Conservation (phyloP, 1,284 basidiomycete species). For the Termitomyces sp. region DNA sequence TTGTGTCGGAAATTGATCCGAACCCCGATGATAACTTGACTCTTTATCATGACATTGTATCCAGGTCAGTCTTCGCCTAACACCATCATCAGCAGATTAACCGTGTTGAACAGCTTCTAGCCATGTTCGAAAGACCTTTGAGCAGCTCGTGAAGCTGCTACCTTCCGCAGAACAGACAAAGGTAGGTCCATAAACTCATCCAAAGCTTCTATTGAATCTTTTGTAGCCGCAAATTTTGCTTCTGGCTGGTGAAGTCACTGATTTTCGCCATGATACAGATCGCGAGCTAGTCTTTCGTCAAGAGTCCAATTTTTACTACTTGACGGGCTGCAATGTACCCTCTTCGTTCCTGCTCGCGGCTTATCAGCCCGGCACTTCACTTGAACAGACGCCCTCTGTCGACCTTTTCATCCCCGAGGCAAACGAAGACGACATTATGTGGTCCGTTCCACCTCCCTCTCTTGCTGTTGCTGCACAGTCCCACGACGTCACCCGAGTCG, state of each 20-base stretch:
- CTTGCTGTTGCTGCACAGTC: constrained; percentile 47
- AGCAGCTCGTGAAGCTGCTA: constrained; percentile 41
- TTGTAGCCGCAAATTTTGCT: constrained; percentile 57
- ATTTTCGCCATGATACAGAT: constrained; percentile 84
- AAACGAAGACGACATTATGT: constrained; percentile 72
- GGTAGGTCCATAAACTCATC: constrained; percentile 27
- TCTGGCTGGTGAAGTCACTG: constrained; percentile 53
- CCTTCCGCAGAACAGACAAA: constrained; percentile 44
- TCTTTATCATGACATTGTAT: constrained; percentile 18
- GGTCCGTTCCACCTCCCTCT: constrained; percentile 81
- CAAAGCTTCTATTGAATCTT: not conserved
- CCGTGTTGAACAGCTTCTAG: constrained; percentile 26
- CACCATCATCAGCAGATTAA: not conserved
- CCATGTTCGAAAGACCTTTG: constrained; percentile 49
- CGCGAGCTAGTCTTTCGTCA: constrained; percentile 73
- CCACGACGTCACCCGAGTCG: constrained; percentile 57
- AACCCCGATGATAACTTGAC: constrained; percentile 6
- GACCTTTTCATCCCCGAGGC: constrained; percentile 75
- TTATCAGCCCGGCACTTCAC: constrained; percentile 38
- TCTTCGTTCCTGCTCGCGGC: constrained; percentile 63
- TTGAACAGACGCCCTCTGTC: constrained; percentile 37
- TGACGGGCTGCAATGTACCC: constrained; percentile 76
- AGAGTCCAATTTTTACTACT: constrained; percentile 87
- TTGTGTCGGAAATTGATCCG: constrained; percentile 8
- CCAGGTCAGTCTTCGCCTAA: constrained; percentile 23